Percentiles rank a stretch among this genome's conserved stretches.
Conservation (phyloP, 345 rosid species). For the Hibiscus syriacus region DNA sequence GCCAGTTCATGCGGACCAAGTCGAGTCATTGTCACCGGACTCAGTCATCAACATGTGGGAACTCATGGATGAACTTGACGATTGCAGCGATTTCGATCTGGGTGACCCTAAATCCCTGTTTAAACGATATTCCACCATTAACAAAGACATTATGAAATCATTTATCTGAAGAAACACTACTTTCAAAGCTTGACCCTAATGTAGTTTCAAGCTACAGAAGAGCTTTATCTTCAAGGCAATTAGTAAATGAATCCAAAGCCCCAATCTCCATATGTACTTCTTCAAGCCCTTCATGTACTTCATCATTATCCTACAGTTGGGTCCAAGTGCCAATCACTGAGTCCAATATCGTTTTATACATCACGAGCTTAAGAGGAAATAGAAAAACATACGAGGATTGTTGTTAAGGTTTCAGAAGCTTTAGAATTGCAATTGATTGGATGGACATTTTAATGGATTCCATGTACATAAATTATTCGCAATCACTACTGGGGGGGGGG, state of each 20-base stretch:
- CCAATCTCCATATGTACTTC: conserved; percentile 20
- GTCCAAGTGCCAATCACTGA: conserved; percentile 16
- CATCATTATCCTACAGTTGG: conserved; percentile 13
- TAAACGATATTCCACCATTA: conserved; percentile 4
- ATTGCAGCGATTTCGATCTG: conserved; percentile 24
- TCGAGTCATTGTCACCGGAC: conserved; percentile 49
- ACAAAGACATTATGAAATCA: conserved; percentile 60
- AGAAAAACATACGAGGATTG: conserved; percentile 86
- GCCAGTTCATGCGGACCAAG: conserved; percentile 13
- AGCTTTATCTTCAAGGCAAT: conserved; percentile 61
- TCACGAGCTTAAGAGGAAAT: conserved; percentile 72
- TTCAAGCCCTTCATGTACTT: conserved; percentile 15
- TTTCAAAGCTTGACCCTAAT: conserved; percentile 55
- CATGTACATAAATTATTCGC: conserved; percentile 54
- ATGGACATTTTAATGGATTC: conserved; percentile 88
- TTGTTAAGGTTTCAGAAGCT: conserved; percentile 52
- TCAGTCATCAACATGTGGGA: conserved; percentile 94
- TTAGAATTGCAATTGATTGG: conserved; percentile 57
- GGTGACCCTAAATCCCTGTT: conserved; percentile 16
- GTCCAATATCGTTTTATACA: conserved; percentile 49
- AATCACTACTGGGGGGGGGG: conserved; percentile 27
- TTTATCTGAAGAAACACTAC: conserved; percentile 61
- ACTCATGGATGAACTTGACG: conserved; percentile 90
- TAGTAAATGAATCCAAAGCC: conserved; percentile 17
- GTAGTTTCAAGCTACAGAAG: conserved; percentile 57